Percentiles rank a stretch among this genome's conserved stretches.
These are phyloP conservation scores for Xylaria sp. DNA, from an alignment of 2,329 filamentous ascomycete species.

Conservation along the genomic window DNA sequence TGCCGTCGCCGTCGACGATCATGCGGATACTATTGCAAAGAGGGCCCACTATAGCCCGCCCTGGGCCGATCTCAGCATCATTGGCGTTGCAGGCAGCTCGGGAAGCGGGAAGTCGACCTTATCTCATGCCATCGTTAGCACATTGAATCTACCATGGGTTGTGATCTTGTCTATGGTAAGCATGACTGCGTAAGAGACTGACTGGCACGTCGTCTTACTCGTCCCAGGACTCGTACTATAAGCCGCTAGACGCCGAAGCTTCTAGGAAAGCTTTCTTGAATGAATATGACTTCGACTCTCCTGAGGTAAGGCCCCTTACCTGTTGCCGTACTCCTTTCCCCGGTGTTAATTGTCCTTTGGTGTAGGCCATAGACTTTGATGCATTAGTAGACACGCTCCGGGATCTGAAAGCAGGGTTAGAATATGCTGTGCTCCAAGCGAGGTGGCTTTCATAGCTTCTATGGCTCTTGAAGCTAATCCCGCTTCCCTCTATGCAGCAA, in stretches of 20 bases:
- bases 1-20: constrained; percentile 37
- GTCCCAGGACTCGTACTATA: constrained; percentile 91
- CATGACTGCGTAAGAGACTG: constrained; percentile 22
- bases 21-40: constrained; percentile 51
- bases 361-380: constrained; percentile 87
- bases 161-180: constrained; percentile 94
- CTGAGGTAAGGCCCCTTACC: constrained; percentile 55
- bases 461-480: constrained; percentile 4
- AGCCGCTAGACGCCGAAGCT: constrained; percentile 77
- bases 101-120: constrained; percentile 95
- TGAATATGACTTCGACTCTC: constrained; percentile 95
- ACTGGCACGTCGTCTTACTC: constrained; percentile 24
- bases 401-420: constrained; percentile 89
- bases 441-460: constrained; percentile 22
- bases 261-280: constrained; percentile 82
- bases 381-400: constrained; percentile 75
- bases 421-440: constrained; percentile 1
- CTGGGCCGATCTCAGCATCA: constrained; percentile 95
- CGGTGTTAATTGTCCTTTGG: constrained; percentile 28
- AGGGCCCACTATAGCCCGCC: constrained; percentile 84
- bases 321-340: constrained; percentile 3
- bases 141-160: constrained; percentile 94
- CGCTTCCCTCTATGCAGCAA: constrained; percentile 55
- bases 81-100: constrained; percentile 92
- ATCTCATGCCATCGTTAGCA: constrained; percentile 86